These are phyloP conservation scores for Aspergillus pseudotamarii DNA, from an alignment of 2,329 filamentous ascomycete species.

Conservation along the genomic window DNA sequence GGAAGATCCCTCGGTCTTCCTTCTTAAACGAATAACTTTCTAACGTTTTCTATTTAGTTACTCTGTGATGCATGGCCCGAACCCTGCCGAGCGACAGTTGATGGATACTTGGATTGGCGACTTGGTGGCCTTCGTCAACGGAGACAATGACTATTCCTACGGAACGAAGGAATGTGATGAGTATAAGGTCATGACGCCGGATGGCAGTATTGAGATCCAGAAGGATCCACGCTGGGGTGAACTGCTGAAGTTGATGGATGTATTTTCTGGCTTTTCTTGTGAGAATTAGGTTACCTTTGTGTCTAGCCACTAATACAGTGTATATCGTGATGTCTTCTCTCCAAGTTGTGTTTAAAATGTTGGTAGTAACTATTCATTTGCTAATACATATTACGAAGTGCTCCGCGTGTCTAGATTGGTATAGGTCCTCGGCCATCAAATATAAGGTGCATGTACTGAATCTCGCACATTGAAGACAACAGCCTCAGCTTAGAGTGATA, in stretches of 20 bases:
- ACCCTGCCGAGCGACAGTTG: conserved; percentile 32
- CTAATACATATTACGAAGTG: neutral
- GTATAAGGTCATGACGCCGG: conserved; percentile 39
- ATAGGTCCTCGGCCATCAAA: neutral
- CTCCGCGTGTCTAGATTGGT: too few relatives aligned
- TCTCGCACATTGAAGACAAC: too few relatives aligned
- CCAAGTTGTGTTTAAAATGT: neutral
- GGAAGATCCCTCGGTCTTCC: neutral
- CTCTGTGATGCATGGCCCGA: conserved; percentile 45
- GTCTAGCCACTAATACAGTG: too few relatives aligned
- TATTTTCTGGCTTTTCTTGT: conserved; percentile 15
- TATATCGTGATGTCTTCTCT: too few relatives aligned
- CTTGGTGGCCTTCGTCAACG: conserved; percentile 43
- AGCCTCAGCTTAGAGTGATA: too few relatives aligned
- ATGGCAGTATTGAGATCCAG: conserved; percentile 37
- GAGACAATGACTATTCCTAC: conserved; percentile 32
- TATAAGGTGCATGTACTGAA: neutral
- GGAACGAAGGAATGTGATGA: conserved; percentile 40
- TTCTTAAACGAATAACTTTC: neutral
- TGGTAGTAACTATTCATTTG: neutral
- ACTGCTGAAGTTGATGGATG: conserved; percentile 21
- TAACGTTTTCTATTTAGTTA: conserved; percentile 27
- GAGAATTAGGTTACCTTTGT: neutral
- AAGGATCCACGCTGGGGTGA: conserved; percentile 39
- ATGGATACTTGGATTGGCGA: conserved; percentile 46